A percentile compares a stretch with the other conserved stretches of the same genome.
Conservation (phyloP, 2,329 filamentous ascomycete genomes). For the Pseudogymnoascus sp. region DNA sequence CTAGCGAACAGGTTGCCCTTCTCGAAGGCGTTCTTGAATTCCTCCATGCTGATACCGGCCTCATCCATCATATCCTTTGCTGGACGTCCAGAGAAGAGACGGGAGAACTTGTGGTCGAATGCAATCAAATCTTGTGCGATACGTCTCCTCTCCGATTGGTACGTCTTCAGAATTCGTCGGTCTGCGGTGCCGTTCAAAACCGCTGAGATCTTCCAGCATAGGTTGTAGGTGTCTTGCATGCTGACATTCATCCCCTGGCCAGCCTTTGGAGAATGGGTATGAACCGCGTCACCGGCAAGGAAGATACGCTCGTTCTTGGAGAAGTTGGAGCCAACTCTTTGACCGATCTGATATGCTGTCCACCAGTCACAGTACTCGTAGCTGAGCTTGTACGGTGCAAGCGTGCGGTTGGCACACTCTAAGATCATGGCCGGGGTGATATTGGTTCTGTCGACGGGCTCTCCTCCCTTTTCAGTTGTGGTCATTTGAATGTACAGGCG, state of each 20-base stretch:
- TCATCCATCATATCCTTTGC: constrained; percentile 36
- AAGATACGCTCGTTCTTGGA: constrained; percentile 53
- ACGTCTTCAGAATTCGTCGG: constrained; percentile 42
- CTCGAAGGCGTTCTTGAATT: constrained; percentile 55
- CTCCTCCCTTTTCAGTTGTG: constrained; percentile 37
- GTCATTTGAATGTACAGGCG: constrained; percentile 60
- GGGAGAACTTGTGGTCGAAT: constrained; percentile 51
- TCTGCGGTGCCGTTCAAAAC: constrained; percentile 39
- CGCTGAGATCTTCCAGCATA: constrained; percentile 50
- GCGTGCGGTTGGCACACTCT: constrained; percentile 54
- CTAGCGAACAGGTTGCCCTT: constrained; percentile 55
- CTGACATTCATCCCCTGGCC: constrained; percentile 51
- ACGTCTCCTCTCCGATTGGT: constrained; percentile 44
- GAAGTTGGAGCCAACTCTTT: constrained; percentile 55
- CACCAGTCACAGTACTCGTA: constrained; percentile 63
- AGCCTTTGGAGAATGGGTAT: constrained; percentile 56
- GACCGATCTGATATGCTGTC: constrained; percentile 62
- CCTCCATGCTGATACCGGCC: constrained; percentile 54
- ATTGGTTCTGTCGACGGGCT: constrained; percentile 50
- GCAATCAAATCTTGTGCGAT: constrained; percentile 59
- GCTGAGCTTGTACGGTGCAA: constrained; percentile 59
- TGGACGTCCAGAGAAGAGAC: constrained; percentile 50
- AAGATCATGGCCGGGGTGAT: constrained; percentile 61
- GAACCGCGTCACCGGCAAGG: constrained; percentile 53
- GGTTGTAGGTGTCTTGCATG: constrained; percentile 53